Evolutionary conservation across 2,329 filamentous ascomycete genomes (phyloP).

Genomic region (Botrytis cinerea): DNA sequence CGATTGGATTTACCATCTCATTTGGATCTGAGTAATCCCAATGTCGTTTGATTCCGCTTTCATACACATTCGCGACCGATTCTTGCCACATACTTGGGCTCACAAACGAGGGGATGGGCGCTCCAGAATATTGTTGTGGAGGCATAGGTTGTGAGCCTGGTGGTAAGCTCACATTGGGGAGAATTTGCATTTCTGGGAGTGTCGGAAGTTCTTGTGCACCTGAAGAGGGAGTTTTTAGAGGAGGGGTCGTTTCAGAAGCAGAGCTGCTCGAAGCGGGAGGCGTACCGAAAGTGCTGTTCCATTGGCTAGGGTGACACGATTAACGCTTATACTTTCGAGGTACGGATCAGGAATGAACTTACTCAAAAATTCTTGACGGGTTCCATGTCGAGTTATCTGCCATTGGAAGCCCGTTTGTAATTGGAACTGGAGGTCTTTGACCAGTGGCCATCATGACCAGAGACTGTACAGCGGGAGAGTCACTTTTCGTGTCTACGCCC

Average conservation of each 20-base stretch:
- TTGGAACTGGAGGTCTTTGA: constrained; percentile 51
- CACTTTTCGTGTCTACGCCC: constrained; percentile 72
- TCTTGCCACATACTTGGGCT: constrained; percentile 75
- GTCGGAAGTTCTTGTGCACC: constrained; percentile 52
- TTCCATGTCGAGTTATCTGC: constrained; percentile 75
- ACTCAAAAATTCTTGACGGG: constrained; percentile 87
- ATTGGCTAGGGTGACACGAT: constrained; percentile 64
- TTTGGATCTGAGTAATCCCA: constrained; percentile 52
- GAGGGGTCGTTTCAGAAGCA: constrained; percentile 42
- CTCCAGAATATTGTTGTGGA: constrained; percentile 54
- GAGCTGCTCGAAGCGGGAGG: constrained; percentile 41
- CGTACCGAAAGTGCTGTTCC: constrained; percentile 89
- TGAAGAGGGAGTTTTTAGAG: constrained; percentile 43
- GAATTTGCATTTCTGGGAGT: constrained; percentile 50
- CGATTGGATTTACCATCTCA: constrained; percentile 25
- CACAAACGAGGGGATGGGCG: constrained; percentile 60
- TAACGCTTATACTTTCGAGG: constrained; percentile 29
- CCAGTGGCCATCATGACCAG: constrained; percentile 68
- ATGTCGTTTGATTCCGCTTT: constrained; percentile 61
- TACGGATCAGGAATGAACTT: constrained; percentile 47
- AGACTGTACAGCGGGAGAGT: constrained; percentile 72
- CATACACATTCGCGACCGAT: constrained; percentile 68
- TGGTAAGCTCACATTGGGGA: constrained; percentile 50
- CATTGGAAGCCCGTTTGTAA: constrained; percentile 41
- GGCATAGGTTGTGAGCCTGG: constrained; percentile 50